Evolutionary conservation across 2,329 filamentous ascomycete genomes (phyloP), one percentile per base, ranked within the genome.

Genomic region (Penicillium expansum): DNA sequence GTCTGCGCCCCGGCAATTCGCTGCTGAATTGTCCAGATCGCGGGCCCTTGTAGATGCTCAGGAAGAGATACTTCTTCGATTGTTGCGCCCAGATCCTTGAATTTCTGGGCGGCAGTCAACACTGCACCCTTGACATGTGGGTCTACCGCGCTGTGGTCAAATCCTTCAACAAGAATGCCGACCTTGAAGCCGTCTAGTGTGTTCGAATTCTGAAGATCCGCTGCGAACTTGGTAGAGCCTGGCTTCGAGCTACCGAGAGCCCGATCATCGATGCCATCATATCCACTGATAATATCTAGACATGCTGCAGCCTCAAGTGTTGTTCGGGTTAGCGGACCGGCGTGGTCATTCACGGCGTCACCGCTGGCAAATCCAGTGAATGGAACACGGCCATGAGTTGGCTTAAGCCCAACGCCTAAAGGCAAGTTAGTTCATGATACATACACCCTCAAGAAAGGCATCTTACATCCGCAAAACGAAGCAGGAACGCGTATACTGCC

Each of bases 41-140:
- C 67, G 0, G 78, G 73, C 0, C 76, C 80, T 14, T 74, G 64
- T 16, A 69, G 60, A 63, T 84, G 81, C 0, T 69, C 60, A 11
- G 82, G 82, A 11, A 85, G 71, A 0, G 79, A 82, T 1, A 84
- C 71, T 48, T 83, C 77, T 29, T 78, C 75, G 0, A 85, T 73
- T 0, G 61, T 72, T 5, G 82, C 82, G 0, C 82, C 82, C 0
- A 84, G 71, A 0, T 72, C 66, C 37, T 69, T 58, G 53, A 83
- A 76, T 20, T 69, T 74, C 2, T 69, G 64, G 0, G 73, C 73
- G 0, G 83, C 80, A 2, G 64, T 59, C n/a, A 73, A 67, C 14
- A 84, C 79, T 0, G 72, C 70, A 0, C 72, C 61, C 35, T 67
- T 75, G 4, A 82, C 79, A 14, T 67, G 69, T 4, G 73, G 68